phyloP scores from a whole-genome alignment of 1,139 yeast species.

The Geotrichum siamense region DNA sequence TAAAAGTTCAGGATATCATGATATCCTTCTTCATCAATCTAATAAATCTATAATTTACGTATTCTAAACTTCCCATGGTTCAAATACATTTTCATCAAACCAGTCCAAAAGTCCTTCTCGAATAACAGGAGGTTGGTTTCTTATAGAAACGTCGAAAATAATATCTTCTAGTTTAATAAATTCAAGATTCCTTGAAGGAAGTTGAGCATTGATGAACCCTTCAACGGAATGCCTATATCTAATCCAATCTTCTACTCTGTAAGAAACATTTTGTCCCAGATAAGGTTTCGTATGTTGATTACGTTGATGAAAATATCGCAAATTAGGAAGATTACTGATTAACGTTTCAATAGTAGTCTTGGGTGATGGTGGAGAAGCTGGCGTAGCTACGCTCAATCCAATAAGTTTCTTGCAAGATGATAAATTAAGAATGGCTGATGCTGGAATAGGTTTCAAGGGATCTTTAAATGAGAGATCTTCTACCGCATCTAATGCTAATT shows the following conservation, averaged over 20 bases:
- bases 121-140: slow-evolving; percentile 15
- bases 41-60: too few species aligned
- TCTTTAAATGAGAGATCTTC: slow-evolving; percentile 16
- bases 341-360: slow-evolving; percentile 10
- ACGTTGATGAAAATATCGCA: slow-evolving; percentile 20
- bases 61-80: slow-evolving; percentile 17
- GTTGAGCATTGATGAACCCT: slow-evolving; percentile 16
- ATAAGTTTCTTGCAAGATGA: slow-evolving; percentile 13
- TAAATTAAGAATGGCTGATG: slow-evolving; percentile 1
- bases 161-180: slow-evolving; percentile 23
- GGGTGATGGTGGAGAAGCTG: slow-evolving; percentile 7
- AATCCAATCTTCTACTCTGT: slow-evolving; percentile 22
- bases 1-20: too few species aligned
- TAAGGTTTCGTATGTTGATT: slow-evolving; percentile 18
- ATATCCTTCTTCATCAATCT: too few species aligned
- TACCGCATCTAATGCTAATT: slow-evolving; percentile 18
- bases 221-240: slow-evolving; percentile 19
- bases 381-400: slow-evolving; percentile 18
- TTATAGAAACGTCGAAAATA: slow-evolving; percentile 20
- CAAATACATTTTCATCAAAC: slow-evolving; percentile 21
- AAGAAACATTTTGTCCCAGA: slow-evolving; percentile 23
- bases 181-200: slow-evolving; percentile 17
- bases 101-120: slow-evolving; percentile 22
- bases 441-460: slow-evolving; percentile 14
- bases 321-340: slow-evolving; percentile 15